These are phyloP conservation scores for Hygrophorus russula DNA, from an alignment of 768 basidiomycete genomes.

Conservation along the genomic window DNA sequence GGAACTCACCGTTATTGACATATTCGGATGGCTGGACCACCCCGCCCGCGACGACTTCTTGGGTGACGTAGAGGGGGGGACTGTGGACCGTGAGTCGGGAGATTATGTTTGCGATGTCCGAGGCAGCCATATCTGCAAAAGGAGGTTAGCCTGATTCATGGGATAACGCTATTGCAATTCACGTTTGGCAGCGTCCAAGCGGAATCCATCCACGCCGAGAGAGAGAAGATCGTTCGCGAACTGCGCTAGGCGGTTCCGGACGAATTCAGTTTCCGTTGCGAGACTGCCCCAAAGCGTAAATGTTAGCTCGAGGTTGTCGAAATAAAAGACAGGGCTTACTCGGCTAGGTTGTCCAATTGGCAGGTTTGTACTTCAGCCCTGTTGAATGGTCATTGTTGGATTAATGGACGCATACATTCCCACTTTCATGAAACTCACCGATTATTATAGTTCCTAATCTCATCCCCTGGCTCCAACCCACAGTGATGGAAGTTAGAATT, in stretches of 20 bases:
- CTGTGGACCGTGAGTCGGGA: constrained; percentile 22
- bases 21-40: constrained; percentile 49
- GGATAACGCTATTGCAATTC: constrained; percentile 7
- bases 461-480: constrained; percentile 38
- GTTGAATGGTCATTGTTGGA: constrained; percentile 14
- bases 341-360: constrained; percentile 38
- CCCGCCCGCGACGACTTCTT: constrained; percentile 46
- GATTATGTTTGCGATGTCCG: constrained; percentile 44
- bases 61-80: constrained; percentile 42
- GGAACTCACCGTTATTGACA: constrained; percentile 29
- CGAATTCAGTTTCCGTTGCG: constrained; percentile 51
- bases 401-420: too few species aligned
- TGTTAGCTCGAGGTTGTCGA: background rate
- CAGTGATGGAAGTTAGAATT: constrained; percentile 52
- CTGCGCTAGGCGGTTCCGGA: constrained; percentile 38
- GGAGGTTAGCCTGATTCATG: background rate
- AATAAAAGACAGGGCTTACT: constrained; percentile 24
- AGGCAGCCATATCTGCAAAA: constrained; percentile 37
- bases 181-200: constrained; percentile 61
- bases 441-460: constrained; percentile 39
- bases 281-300: constrained; percentile 26
- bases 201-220: constrained; percentile 50
- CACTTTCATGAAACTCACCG: too few species aligned
- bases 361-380: constrained; percentile 47
- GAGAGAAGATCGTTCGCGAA: constrained; percentile 53